Base-by-base conservation (phyloP, 2,329 filamentous ascomycete genomes). In the Calonectria henricotiae region DNA sequence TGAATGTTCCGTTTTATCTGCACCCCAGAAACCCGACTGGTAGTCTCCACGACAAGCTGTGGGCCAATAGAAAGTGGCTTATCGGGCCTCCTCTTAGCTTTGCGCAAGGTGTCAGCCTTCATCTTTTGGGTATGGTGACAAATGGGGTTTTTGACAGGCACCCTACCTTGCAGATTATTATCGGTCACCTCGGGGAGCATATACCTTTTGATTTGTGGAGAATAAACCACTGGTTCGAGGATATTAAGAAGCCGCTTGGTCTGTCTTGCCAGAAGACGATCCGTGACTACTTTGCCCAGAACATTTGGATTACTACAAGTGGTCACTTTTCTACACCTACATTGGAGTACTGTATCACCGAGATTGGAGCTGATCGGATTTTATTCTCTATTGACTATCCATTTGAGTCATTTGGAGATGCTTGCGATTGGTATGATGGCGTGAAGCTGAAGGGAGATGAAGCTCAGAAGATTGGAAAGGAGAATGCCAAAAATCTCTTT, bases 1-100 rank as follows among this genome's bases (percentile, higher is more conserved):
- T 92, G 0, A 88, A 91, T 67, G 89, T 91, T 0, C 90, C 90
- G 0, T 85, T 92, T 60, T 92, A 92, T 75, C 83, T 92, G 1
- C 90, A 92, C 78, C 90, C 90, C 0, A 83, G 87, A 58, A 86
- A 87, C 72, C 88, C 90, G 1, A 88, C 87, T 0, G 89, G 89
- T 7, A 84, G 83, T 20, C 85, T 90, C 65, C 83, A 88, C 74
- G 87, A 91, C 5, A 88, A 88, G 75, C 84, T 90, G 27, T 91
- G 86, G 84, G 86, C 86, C 1, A 84, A 90, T 74, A 84, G 89
- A 25, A 87, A 87, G 76, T 91, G 86, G 85, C 85, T 91, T 32
- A 81, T 91, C 51, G 90, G 90, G 0, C 88, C 89, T 1, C 88
- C 89, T 0, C 83, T 90, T 7, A 86, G 83, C 65, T 91, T 91